Base-by-base conservation (phyloP, 2,329 filamentous ascomycete species). In the Orbilia javanica region DNA sequence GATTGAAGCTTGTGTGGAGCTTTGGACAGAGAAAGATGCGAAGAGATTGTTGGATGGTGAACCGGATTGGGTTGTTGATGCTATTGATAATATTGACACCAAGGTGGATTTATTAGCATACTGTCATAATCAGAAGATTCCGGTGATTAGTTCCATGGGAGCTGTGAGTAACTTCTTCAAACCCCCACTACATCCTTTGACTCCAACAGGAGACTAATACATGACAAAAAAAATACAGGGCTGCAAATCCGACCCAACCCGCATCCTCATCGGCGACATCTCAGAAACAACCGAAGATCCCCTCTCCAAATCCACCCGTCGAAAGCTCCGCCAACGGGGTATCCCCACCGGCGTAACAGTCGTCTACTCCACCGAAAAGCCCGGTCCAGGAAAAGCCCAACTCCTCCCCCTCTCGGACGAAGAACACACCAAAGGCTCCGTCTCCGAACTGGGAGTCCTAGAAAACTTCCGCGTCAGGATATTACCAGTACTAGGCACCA, bases 1-100 rank as follows among this genome's bases (percentile, higher is more conserved):
- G 80, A 97, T 97, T 82, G 95, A 99, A 83, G 89, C 94, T 82
- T 88, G 90, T 11, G 93, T 93, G 82, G 92, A 97, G 83, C 90
- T 98, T 62, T 97, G 96, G 84, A 90, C 90, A 79, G 90, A 88
- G 55, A 84, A 86, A 15, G 90, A 87, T 8, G 94, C 94, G 0
- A 88, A 88, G 5, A 83, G 85, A 10, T 86, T 97, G 79, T 86
- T 99, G 48, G 86, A 84, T 4, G 89, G 86, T 15, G 88, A 88
- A 82, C 94, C 94, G 0, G 91, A 95, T 81, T 99, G 91, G 82
- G 90, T 99, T n/a, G 89, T 99, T 39, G 96, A 99, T 84, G 96
- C 95, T 22, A 99, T 99, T 80, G 96, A 99, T 84, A 98, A 99
- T 83, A 98, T 99, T 79, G 93, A 97, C 64, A 97, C 93, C 67